Conservation (phyloP, 345 rosid species). For the Rhodomyrtus tomentosa region DNA sequence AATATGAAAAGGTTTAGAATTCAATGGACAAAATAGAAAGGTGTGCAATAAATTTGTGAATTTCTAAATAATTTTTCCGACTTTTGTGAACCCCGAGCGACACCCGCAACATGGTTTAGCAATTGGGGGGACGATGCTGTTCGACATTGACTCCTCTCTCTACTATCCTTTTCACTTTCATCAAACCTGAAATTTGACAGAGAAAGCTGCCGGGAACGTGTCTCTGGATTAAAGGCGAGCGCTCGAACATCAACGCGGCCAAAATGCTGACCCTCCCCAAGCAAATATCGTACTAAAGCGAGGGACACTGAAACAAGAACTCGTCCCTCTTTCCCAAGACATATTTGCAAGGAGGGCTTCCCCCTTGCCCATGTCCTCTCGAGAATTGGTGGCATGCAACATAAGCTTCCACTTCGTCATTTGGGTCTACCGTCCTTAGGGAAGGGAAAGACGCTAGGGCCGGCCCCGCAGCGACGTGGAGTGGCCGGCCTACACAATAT, state of each 20-base stretch:
- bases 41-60: too few species aligned
- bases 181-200: neutral
- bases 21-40: too few species aligned
- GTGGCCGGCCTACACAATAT: neutral
- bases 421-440: neutral
- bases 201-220: neutral
- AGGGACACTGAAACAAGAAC: neutral
- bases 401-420: neutral
- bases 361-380: neutral
- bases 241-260: neutral
- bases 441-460: neutral
- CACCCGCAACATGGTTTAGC: neutral
- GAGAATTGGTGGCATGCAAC: neutral
- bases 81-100: neutral
- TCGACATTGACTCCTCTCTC: neutral
- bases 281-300: neutral
- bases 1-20: too few species aligned
- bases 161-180: neutral
- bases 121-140: neutral
- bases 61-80: too few species aligned
- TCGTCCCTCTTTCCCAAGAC: neutral
- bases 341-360: neutral
- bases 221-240: neutral
- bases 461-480: too few species aligned
- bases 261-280: neutral